Base-by-base conservation (phyloP, 768 basidiomycete species). In the Auricularia heimuer region DNA sequence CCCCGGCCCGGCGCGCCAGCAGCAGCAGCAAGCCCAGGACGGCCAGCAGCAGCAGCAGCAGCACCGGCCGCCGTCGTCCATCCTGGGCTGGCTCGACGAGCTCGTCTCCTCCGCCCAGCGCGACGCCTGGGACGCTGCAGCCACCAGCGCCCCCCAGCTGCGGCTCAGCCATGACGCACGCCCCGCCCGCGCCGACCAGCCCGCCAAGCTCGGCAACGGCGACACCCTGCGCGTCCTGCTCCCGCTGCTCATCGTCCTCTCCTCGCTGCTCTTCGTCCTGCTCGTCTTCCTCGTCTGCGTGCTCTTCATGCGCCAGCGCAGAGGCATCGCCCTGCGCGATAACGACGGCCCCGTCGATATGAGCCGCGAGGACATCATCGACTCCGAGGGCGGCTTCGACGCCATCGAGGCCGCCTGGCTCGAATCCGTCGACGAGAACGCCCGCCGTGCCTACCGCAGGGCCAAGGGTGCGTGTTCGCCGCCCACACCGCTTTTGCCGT, bases 391-490 rank as follows among this genome's bases (percentile, higher is more conserved):
- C 39, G 97, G 94, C 34, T 89, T 98, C 66, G 93, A 94, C 45
- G 90, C 87, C 67, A 81, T 98, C 34, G 97, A 99, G 78, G 78
- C 86, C 72, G 84, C 94, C 71, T 99, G 96, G 97, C 82, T 99
- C 65, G 94, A 98, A 78, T 82, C 77, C 33, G 88, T 87, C 36
- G 74, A 80, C 47, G 94, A 97, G 69, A 71, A 74, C 39, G 81
- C 82, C 42, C 80, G 84, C 60, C 79, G 87, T 64, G 83, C 84
- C 24, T 99, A 98, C 75, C 79, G 83, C 63, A 83, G 91, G 68
- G 92, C 93, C 11, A 95, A 93, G 84, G 92, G 96, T 95, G 10
- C 11, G 45, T 29, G 29, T 62, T 44, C 62, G 18, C 18, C 47
- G 47, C 47, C 47, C 47, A 16, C 14, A 51, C 47, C 47, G 47